Evolutionary conservation across 306 rosid species (phyloP), one percentile per base, ranked within the genome.

Genomic region (Begonia masoniana): DNA sequence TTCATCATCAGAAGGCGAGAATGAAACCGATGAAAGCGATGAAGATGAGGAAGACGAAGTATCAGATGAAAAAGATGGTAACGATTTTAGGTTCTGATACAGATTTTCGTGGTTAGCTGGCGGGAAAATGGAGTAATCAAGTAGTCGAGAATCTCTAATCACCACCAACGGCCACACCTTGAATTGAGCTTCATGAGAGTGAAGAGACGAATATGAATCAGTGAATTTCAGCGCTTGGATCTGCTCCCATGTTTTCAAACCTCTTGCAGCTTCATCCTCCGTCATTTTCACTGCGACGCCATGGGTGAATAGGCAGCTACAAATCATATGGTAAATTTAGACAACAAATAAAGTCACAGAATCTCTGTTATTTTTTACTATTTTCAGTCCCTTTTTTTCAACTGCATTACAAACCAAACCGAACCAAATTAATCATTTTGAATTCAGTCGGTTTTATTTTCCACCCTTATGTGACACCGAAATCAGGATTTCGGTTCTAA

Each of bases 51-150:
- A 31, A 6, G 54, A 62, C 0, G 57, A 54, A 7, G 70, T 47
- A 2, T 2, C 24, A 1, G 66, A 35, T 1, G 51, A 52, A 0
- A 45, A 60, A 2, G 50, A 42, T 0, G 66, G 39, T 2, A 63
- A 53, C 1, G 77, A 60, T 11, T 43, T 23, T 5, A 62, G 54
- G 56, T 36, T 47, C 15, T 43, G 50, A 2, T 42, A 64, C 9
- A 78, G 77, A 48, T 74, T 73, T 57, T 78, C 80, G 55, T 77
- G 83, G 49, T 73, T 66, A 9, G 46, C 46, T 47, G 83, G 83
- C 57, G 83, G 83, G 52, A 77, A 77, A 26, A 70, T 48, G 46
- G 64, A 66, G 63, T 54, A 61, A 12, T 31, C 36, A 13, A 56
- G 47, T 21, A 67, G 54, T 52, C 36, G 54, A 47, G 59, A 58